Evolutionary conservation across 2,329 filamentous ascomycete species (phyloP).

Genomic region (Xylaria hypoxylon): DNA sequence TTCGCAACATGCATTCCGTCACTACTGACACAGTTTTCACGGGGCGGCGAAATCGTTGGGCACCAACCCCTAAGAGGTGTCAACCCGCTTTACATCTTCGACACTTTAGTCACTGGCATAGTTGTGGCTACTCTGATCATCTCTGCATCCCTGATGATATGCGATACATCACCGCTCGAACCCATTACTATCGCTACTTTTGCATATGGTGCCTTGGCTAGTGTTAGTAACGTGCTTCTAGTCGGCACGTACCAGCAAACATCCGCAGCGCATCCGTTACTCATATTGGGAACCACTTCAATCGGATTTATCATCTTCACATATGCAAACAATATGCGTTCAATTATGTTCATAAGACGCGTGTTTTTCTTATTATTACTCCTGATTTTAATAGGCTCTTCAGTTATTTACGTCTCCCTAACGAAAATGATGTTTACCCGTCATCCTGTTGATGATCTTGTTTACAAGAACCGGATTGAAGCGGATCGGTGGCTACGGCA

Average conservation of each 20-base stretch:
- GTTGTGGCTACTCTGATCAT: slow-evolving; percentile 58
- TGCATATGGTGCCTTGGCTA: slow-evolving; percentile 54
- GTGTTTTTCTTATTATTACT: slow-evolving; percentile 56
- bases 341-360: slow-evolving; percentile 58
- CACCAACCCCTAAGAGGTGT: slow-evolving; percentile 51
- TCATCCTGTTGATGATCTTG: slow-evolving; percentile 62
- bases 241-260: slow-evolving; percentile 61
- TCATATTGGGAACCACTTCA: slow-evolving; percentile 56
- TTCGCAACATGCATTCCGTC: slow-evolving; percentile 55
- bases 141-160: slow-evolving; percentile 60
- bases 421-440: slow-evolving; percentile 48
- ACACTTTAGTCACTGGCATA: slow-evolving; percentile 62
- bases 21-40: slow-evolving; percentile 50
- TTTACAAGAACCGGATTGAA: slow-evolving; percentile 61
- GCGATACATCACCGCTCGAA: slow-evolving; percentile 59
- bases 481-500: slow-evolving; percentile 63
- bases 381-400: slow-evolving; percentile 52
- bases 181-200: slow-evolving; percentile 59
- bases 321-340: slow-evolving; percentile 58
- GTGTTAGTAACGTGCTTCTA: slow-evolving; percentile 52
- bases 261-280: slow-evolving; percentile 52
- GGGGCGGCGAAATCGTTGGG: slow-evolving; percentile 41
- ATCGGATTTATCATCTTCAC: slow-evolving; percentile 58
- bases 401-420: slow-evolving; percentile 54
- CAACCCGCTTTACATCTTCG: slow-evolving; percentile 61